Evolutionary conservation across 805 yeast genomes (phyloP).

Genomic region (Saturnispora serradocipensis): DNA sequence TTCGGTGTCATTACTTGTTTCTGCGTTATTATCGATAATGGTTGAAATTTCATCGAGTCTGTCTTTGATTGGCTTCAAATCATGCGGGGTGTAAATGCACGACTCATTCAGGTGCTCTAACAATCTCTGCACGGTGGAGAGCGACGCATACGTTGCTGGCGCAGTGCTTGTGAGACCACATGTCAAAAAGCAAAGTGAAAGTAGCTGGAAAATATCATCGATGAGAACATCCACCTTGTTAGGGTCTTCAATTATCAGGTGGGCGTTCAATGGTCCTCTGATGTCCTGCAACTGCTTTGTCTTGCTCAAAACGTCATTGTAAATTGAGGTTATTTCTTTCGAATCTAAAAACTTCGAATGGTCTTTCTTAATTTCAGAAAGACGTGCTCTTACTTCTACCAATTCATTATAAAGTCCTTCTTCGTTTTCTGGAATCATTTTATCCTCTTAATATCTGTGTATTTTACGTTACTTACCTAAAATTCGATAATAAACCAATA

Average conservation of each 20-base stretch:
- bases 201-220: conserved; percentile 84
- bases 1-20: conserved; percentile 18
- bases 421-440: conserved; percentile 26
- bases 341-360: conserved; percentile 57
- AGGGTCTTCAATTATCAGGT: conserved; percentile 21
- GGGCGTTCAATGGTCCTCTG: conserved; percentile 26
- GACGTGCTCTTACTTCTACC: conserved; percentile 32
- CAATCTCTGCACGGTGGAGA: conserved; percentile 77
- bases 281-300: conserved; percentile 45
- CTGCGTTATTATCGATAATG: conserved; percentile 42
- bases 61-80: conserved; percentile 64
- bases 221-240: conserved; percentile 60
- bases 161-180: conserved; percentile 87
- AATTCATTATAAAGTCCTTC: conserved; percentile 31
- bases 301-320: conserved; percentile 45
- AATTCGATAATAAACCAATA: background rate
- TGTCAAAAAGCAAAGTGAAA: conserved; percentile 80
- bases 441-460: background rate
- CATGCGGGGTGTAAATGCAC: conserved; percentile 75
- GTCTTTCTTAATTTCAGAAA: conserved; percentile 50
- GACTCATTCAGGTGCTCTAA: conserved; percentile 76
- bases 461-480: background rate
- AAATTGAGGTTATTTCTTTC: conserved; percentile 52
- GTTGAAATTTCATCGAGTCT: conserved; percentile 61
- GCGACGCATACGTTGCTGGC: conserved; percentile 88